Conservation (phyloP, 495 filamentous ascomycete species). For the Viridothelium virens region DNA sequence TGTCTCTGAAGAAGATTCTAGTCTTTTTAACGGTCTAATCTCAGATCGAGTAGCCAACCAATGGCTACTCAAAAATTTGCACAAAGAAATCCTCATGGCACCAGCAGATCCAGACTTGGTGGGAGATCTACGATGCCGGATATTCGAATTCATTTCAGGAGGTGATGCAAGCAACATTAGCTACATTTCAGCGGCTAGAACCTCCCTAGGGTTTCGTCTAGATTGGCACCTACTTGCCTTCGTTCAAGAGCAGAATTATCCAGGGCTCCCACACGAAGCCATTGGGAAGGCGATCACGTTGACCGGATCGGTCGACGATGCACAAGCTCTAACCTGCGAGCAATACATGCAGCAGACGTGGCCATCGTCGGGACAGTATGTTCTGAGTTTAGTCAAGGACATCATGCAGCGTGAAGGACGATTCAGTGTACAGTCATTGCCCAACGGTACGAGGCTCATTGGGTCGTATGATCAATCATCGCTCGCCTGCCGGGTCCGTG, state of each 20-base stretch:
- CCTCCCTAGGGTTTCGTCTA: slow-evolving; percentile 5
- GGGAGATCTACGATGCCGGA: no score
- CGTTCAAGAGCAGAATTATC: slow-evolving; percentile 27
- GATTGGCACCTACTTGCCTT: slow-evolving; percentile 29
- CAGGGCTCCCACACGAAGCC: slow-evolving; percentile 17
- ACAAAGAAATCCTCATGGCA: no score
- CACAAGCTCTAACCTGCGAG: slow-evolving; percentile 30
- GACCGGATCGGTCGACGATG: slow-evolving; percentile 26
- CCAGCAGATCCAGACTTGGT: no score
- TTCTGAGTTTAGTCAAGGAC: slow-evolving; percentile 15
- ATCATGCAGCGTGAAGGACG: background rate
- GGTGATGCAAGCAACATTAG: no score
- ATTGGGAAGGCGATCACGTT: slow-evolving; percentile 30
- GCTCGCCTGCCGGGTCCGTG: background rate
- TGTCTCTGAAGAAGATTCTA: no score
- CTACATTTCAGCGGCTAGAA: no score
- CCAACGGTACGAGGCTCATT: background rate
- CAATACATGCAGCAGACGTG: slow-evolving; percentile 34
- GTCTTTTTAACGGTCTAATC: no score
- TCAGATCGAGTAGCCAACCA: no score
- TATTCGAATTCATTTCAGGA: no score
- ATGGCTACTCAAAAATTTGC: no score
- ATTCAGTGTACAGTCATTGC: background rate
- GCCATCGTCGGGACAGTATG: slow-evolving; percentile 28
- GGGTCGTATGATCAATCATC: background rate